Conservation (phyloP, 2,329 filamentous ascomycete species). For the Fusarium poae region DNA sequence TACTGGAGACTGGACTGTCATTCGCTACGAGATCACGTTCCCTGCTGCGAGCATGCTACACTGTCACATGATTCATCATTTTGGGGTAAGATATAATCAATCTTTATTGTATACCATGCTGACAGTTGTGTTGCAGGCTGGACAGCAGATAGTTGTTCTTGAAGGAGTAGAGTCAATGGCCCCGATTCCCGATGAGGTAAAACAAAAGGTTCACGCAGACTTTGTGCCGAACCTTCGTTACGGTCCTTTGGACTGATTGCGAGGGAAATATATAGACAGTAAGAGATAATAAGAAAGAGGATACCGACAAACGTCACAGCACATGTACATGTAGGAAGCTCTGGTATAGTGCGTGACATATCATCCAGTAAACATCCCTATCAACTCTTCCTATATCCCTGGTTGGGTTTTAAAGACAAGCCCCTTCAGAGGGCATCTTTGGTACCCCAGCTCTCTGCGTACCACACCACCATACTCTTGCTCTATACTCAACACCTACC, state of each 20-base stretch:
- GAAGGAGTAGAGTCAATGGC: not conserved
- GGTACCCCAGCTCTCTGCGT: constrained; percentile 10
- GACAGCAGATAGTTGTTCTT: not conserved
- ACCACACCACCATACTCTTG: constrained; percentile 32
- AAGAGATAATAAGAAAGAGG: not conserved
- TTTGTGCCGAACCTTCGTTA: not conserved
- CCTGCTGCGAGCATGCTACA: constrained; percentile 1
- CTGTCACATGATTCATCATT: constrained; percentile 3
- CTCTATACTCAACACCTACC: constrained; percentile 22
- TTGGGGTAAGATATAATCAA: not conserved
- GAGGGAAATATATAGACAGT: not conserved
- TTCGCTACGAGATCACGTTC: not conserved
- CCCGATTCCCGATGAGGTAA: not conserved
- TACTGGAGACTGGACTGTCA: not conserved
- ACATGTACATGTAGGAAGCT: not conserved
- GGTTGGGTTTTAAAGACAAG: not conserved
- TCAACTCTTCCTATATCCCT: not conserved
- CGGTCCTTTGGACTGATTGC: not conserved
- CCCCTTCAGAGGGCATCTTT: not conserved
- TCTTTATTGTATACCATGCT: not conserved
- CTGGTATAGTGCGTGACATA: not conserved
- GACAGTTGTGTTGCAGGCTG: not conserved
- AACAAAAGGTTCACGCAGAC: not conserved
- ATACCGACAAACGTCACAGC: no score
- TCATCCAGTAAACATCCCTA: not conserved